Evolutionary conservation across 768 basidiomycete genomes (phyloP).

Genomic region (Exidia glandulosa): DNA sequence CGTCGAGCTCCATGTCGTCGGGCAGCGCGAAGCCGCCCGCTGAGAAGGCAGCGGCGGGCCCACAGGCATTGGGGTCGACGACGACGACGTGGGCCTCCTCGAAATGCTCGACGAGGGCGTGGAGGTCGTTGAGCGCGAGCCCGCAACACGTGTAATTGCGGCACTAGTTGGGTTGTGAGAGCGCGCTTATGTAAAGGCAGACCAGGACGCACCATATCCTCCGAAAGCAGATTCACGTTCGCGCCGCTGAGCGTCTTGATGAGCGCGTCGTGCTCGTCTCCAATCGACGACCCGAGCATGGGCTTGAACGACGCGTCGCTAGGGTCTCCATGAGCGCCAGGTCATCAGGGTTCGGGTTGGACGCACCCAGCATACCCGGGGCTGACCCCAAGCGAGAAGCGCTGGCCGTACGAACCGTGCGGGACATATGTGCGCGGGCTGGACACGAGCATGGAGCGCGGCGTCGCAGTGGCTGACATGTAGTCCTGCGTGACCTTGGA

Average conservation of each 20-base stretch:
- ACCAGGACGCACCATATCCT: constrained; percentile 48
- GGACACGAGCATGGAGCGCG: neutral
- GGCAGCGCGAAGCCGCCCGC: constrained; percentile 43
- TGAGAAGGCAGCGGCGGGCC: constrained; percentile 12
- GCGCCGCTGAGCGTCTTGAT: constrained; percentile 48
- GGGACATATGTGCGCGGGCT: neutral
- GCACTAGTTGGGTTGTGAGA: constrained; percentile 33
- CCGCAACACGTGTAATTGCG: constrained; percentile 90
- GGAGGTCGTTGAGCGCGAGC: constrained; percentile 59
- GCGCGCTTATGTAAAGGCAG: neutral
- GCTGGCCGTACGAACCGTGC: neutral
- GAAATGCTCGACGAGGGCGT: constrained; percentile 84
- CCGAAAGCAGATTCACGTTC: constrained; percentile 47
- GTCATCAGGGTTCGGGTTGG: neutral
- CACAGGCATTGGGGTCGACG: constrained; percentile 22
- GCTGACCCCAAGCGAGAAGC: neutral
- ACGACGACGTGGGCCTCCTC: constrained; percentile 84
- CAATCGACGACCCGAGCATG: constrained; percentile 32
- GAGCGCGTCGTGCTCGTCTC: constrained; percentile 47
- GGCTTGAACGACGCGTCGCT: neutral
- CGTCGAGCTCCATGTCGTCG: constrained; percentile 78
- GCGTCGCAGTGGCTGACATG: neutral
- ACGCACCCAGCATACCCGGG: neutral
- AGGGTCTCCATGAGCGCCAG: neutral
- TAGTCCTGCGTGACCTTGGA: neutral